These are phyloP conservation scores for Lactifluus subvellereus DNA, from an alignment of 768 basidiomycete species.

Conservation along the genomic window DNA sequence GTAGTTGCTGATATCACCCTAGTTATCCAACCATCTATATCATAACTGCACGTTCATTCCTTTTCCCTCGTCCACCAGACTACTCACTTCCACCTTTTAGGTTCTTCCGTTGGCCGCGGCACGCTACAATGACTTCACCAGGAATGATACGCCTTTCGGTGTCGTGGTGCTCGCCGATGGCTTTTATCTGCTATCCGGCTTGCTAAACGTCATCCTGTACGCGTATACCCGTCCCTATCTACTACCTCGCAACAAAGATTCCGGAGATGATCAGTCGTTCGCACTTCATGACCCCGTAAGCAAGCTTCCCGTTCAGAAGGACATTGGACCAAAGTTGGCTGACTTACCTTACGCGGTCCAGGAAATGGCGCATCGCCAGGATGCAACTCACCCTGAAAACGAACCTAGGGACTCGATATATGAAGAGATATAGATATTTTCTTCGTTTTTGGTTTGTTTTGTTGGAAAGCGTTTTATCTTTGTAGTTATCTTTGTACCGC, in stretches of 20 bases:
- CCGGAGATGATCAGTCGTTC: neutral
- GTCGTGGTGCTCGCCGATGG: slow-evolving; percentile 37
- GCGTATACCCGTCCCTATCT: slow-evolving; percentile 37
- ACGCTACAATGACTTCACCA: slow-evolving; percentile 36
- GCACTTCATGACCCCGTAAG: neutral
- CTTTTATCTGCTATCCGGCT: slow-evolving; percentile 41
- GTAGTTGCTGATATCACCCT: slow-evolving; percentile 7
- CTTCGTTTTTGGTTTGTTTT: no score
- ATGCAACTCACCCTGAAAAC: neutral
- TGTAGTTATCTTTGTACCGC: no score
- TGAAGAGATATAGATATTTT: neutral
- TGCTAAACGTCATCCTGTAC: slow-evolving; percentile 41
- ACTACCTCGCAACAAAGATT: slow-evolving; percentile 28
- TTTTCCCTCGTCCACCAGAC: neutral
- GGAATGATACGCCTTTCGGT: slow-evolving; percentile 31
- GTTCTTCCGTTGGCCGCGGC: slow-evolving; percentile 39
- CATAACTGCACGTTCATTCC: slow-evolving; percentile 28
- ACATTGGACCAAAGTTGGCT: neutral
- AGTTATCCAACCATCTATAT: slow-evolving; percentile 46
- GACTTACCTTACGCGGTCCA: neutral
- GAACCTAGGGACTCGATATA: no score
- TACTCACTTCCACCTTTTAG: slow-evolving; percentile 12
- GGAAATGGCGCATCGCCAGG: neutral
- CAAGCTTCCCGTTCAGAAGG: no score
- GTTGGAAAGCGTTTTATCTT: no score